Percentiles rank a stretch among this genome's conserved stretches.
phyloP scores from a whole-genome alignment of 352 stramenopile genomes.

The Globisporangium uncinulatum region DNA sequence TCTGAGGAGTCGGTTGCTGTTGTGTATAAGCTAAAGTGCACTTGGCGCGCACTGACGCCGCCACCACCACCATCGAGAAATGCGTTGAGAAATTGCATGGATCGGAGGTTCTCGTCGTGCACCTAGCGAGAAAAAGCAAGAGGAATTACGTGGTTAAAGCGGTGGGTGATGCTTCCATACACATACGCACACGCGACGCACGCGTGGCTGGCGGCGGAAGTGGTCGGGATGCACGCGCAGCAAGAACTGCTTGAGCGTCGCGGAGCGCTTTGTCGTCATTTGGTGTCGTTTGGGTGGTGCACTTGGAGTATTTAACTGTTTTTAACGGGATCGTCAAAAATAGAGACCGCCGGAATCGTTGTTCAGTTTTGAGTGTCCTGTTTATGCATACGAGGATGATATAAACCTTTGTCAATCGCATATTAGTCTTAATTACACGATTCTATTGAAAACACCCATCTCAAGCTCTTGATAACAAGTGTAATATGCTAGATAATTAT shows the following conservation, averaged over 20 bases:
- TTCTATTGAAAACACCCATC: too few relatives aligned
- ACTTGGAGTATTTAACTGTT: too few relatives aligned
- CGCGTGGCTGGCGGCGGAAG: slow-evolving; percentile 46
- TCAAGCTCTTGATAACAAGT: too few relatives aligned
- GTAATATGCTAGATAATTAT: too few relatives aligned
- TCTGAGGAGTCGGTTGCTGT: background rate
- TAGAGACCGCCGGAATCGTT: slow-evolving; percentile 1
- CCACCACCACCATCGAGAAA: slow-evolving; percentile 34
- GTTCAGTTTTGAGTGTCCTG: too few relatives aligned
- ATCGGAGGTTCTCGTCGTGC: slow-evolving; percentile 65
- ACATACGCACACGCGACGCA: background rate
- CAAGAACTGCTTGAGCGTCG: slow-evolving; percentile 64
- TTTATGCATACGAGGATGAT: too few relatives aligned
- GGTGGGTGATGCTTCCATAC: background rate
- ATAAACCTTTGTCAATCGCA: too few relatives aligned
- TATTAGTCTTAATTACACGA: too few relatives aligned
- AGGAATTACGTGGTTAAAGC: background rate
- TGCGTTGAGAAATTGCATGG: slow-evolving; percentile 66
- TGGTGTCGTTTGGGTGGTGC: too few relatives aligned
- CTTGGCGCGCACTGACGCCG: slow-evolving; percentile 6
- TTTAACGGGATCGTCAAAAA: background rate
- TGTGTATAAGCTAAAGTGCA: slow-evolving; percentile 34
- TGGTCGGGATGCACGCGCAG: slow-evolving; percentile 66
- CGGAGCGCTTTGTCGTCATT: slow-evolving; percentile 39
- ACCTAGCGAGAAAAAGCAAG: slow-evolving; percentile 18